Percentiles rank a stretch among this genome's conserved stretches.
Conservation (phyloP, 2,329 filamentous ascomycete genomes). For the Dactylonectria estremocensis region DNA sequence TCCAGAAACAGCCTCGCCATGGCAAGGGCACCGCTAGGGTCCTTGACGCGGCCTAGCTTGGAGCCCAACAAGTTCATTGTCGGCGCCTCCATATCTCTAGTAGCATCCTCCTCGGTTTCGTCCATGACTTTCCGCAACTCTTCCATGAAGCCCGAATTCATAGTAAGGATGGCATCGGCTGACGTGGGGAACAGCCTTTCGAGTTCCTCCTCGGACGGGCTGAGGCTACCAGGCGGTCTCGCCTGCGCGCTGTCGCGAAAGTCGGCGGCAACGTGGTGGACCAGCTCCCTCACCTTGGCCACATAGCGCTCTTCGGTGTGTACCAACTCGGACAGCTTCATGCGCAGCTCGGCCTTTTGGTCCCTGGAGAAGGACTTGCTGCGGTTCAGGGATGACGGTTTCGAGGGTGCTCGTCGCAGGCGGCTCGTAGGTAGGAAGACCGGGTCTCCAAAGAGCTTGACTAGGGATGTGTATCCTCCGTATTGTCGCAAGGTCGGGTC, state of each 20-base stretch:
- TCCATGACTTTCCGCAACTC: slow-evolving; percentile 84
- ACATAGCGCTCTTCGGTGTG: slow-evolving; percentile 97
- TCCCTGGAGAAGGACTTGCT: slow-evolving; percentile 83
- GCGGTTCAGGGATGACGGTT: slow-evolving; percentile 84
- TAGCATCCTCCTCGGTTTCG: slow-evolving; percentile 85
- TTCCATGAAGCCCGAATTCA: slow-evolving; percentile 86
- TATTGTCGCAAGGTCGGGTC: slow-evolving; percentile 79
- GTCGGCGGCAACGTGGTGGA: slow-evolving; percentile 84
- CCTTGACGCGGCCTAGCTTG: slow-evolving; percentile 68
- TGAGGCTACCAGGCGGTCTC: slow-evolving; percentile 73
- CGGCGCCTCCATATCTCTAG: slow-evolving; percentile 79
- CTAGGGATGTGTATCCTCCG: slow-evolving; percentile 81
- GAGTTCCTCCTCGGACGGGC: slow-evolving; percentile 80
- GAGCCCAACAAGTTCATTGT: slow-evolving; percentile 60
- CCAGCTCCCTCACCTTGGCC: slow-evolving; percentile 86
- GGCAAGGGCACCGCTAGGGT: slow-evolving; percentile 83
- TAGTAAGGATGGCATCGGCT: slow-evolving; percentile 82
- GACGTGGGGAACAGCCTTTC: slow-evolving; percentile 86
- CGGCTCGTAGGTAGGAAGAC: slow-evolving; percentile 90
- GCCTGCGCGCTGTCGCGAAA: slow-evolving; percentile 80
- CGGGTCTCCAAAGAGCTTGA: slow-evolving; percentile 86
- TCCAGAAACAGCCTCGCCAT: slow-evolving; percentile 88
- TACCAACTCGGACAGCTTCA: slow-evolving; percentile 91
- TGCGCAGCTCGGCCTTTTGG: slow-evolving; percentile 87
- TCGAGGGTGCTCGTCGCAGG: slow-evolving; percentile 88